Evolutionary conservation across 495 filamentous ascomycete genomes (phyloP), one percentile per base, ranked within the genome.

Genomic region (Penicillium canariense): DNA sequence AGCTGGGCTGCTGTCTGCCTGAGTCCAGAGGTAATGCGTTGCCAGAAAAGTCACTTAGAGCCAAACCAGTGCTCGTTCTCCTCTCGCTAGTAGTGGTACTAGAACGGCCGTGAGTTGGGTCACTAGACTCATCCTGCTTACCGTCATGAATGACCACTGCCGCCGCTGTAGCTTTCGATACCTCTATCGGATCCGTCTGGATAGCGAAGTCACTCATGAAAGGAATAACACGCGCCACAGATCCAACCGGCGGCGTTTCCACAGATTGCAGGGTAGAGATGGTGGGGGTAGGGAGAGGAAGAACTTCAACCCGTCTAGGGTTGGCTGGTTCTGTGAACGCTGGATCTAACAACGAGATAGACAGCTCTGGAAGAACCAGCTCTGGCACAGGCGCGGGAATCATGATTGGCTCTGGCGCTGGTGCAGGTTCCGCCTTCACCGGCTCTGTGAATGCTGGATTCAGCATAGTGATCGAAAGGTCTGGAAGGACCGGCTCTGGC

Each of bases 61-160:
- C 73, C 55, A 70, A 52, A 58, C 62, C 77, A 61, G 50, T 75
- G 69, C 59, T 71, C 60, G 48, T 72, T 52, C 70, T 73, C 40
- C 76, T 69, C 27, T 76, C 73, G 22, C 65, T 72, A 28, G 74
- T 68, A 15, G 48, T 60, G 27, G 61, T 60, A 17, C 60, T 63
- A 20, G 70, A 62, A 52, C 52, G 65, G 28, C 61, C 56, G 9
- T 66, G 67, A 34, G 69, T 64, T 48, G 70, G 59, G 32, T 83
- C 79, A 44, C 66, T 67, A 20, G 76, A 76, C 38, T 80, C 73
- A 58, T 86, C 15, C 22, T n/a, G 43, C n/a, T 26, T 26, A 5
- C 35, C 83, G 65, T 87, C 83, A 27, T 77, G 76, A 55, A 86
- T 57, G 31, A 67, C 55, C 14, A 72, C 47, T 5, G 60, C 59